Evolutionary conservation across 2,329 filamentous ascomycete genomes (phyloP).

Genomic region (Rosellinia necatrix): DNA sequence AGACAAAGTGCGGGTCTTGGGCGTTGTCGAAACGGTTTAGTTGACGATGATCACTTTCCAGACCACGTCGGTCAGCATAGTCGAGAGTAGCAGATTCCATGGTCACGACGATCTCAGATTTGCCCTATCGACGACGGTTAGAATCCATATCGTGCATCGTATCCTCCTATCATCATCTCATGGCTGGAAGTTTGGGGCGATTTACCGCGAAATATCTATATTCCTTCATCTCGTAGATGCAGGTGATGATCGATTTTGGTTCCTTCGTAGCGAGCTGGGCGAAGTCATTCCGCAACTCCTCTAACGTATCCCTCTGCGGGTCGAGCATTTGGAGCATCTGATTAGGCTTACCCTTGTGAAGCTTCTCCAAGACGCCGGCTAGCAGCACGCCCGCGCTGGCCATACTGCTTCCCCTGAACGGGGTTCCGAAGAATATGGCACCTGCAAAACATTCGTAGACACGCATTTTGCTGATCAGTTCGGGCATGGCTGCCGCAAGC

Average conservation of each 20-base stretch:
- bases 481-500: background rate
- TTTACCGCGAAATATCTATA: too few species aligned
- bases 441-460: constrained; percentile 3
- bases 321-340: background rate
- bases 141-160: too few species aligned
- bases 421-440: constrained; percentile 1
- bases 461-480: background rate
- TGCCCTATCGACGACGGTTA: too few species aligned
- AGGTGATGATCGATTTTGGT: background rate
- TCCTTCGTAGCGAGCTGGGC: background rate
- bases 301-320: background rate
- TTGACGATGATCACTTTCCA: background rate
- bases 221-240: background rate
- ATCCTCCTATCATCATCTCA: too few species aligned
- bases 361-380: background rate
- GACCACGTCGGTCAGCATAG: background rate
- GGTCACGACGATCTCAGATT: background rate
- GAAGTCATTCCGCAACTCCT: constrained; percentile 3
- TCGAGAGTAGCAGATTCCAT: background rate
- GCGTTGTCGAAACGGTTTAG: background rate
- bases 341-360: background rate
- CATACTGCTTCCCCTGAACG: background rate
- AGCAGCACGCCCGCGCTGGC: background rate
- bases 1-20: background rate
- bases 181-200: too few species aligned